Evolutionary conservation across 2,329 filamentous ascomycete genomes (phyloP), one percentile per base, ranked within the genome.

Genomic region (Ophiostoma perfectum): DNA sequence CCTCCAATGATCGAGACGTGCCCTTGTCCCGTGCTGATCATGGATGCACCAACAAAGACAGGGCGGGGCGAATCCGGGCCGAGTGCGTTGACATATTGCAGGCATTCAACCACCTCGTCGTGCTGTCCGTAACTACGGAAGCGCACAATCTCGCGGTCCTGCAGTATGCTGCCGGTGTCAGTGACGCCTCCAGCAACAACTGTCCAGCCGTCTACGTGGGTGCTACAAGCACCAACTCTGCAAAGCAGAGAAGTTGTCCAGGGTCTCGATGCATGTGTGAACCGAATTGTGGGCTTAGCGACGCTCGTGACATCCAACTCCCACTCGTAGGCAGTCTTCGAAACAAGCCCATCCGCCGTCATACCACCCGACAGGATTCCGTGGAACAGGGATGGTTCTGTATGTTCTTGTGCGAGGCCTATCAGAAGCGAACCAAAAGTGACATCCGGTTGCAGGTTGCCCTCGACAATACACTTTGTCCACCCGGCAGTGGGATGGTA

Each of bases 361-460:
- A 96, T 88, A 0, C 93, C 93, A 18, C 93, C 93, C 18, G 86
- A 80, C 1, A 95, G 73, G 1, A 94, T 76, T 0, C 93, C 93
- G 60, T 77, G 73, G 68, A 82, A 83, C 4, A 71, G 74, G 60
- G 76, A 70, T 38, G 78, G 73, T 58, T 18, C 6, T 27, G 18
- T 9, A 55, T 62, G 38, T 3, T 12, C 68, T 8, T 11, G 65
- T 16, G 39, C 2, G 8, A 16, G 6, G 70, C 63, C 60, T 9
- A 78, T 71, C 2, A 84, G 72, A 14, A 79, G 71, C 5, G 79
- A 78, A 0, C 84, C 84, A 71, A 84, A 85, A 0, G 78, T 73
- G 0, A 79, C 76, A 1, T 75, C 71, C 9, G 79, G 78, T 9
- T 78, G 78, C 2, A 69, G 52, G 4, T 74, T 65, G 1, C 80